phyloP scores from a whole-genome alignment of 139 green algal genomes.

The Chlamydomonas applanata region DNA sequence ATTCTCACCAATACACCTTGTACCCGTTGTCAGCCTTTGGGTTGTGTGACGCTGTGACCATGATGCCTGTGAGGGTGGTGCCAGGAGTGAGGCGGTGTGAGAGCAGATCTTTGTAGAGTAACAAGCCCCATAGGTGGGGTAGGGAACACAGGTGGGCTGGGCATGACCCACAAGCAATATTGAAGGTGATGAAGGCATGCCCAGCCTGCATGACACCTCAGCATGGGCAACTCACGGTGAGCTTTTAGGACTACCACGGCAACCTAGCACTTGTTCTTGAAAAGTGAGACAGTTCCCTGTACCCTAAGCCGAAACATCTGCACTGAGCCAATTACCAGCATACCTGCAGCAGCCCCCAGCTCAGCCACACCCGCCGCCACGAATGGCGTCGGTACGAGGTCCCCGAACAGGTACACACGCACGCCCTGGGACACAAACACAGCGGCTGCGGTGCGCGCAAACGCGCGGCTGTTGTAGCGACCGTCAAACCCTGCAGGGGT shows the following conservation, averaged over 20 bases:
- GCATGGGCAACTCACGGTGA: no score
- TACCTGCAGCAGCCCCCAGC: slow-evolving; percentile 60
- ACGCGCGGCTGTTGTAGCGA: slow-evolving; percentile 48
- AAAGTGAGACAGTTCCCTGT: no score
- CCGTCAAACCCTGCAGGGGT: slow-evolving; percentile 60
- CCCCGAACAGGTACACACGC: slow-evolving; percentile 39
- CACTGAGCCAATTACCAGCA: slow-evolving; percentile 76
- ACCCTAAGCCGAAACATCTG: no score
- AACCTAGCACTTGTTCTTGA: no score
- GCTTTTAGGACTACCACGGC: no score
- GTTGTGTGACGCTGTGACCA: slow-evolving; percentile 83
- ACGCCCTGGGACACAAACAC: slow-evolving; percentile 44
- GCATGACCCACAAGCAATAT: no score
- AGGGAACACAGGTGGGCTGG: no score
- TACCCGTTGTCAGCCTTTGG: slow-evolving; percentile 79
- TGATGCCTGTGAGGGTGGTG: slow-evolving; percentile 69
- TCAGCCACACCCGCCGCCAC: slow-evolving; percentile 58
- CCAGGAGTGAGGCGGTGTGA: no score
- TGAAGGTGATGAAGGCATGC: no score
- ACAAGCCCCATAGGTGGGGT: no score
- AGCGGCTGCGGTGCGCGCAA: slow-evolving; percentile 53
- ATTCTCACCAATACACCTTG: slow-evolving; percentile 54
- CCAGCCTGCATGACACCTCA: no score
- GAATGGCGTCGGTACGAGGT: slow-evolving; percentile 65
- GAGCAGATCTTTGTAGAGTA: no score